Evolutionary conservation across 768 basidiomycete species (phyloP), one percentile per base, ranked within the genome.

Genomic region (Pulveroboletus sp.): DNA sequence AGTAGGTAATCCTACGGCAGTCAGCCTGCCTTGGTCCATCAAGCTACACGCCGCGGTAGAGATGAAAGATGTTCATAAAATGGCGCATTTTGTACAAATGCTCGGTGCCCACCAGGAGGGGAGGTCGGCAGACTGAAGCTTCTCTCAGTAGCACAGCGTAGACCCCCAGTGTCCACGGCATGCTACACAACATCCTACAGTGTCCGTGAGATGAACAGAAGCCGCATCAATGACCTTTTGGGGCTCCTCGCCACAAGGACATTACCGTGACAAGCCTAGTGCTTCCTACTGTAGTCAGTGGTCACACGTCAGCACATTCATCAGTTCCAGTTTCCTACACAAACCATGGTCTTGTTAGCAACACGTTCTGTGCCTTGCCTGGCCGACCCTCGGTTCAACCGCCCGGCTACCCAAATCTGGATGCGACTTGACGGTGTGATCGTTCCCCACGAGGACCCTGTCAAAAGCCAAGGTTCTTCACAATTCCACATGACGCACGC

Each of bases 401-500:
- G 32, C 14, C 32, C 32, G 53, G 51, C 39, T 57, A 17, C 49
- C 64, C 49, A 58, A 63, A 66, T 63, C 54, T 17, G 58, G 64
- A 54, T 44, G n/a, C n/a, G 5, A 39, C 39, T 57, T 54, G 62
- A 57, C 56, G 57, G 59, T 28, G 24, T 50, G 41, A 62, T 56
- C 57, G 54, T 46, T 57, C 47, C 47, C 42, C 35, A 51, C 39
- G 38, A 43, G 48, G 55, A 60, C 62, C 64, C 55, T 66, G 44
- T 33, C 35, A 27, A 50, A 46, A 40, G 21, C 44, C 27, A 39
- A 30, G n/a, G 33, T 46, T 17, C 50, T 43, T 60, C 55, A 58
- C 57, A 55, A 36, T 49, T 46, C 47, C 63, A 50, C 61, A 65
- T 64, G 62, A 55, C 43, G 31, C 5, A 58, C 40, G 45, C 59